Base-by-base conservation (phyloP, 331 rosid genomes). In the Acacia pycnantha region DNA sequence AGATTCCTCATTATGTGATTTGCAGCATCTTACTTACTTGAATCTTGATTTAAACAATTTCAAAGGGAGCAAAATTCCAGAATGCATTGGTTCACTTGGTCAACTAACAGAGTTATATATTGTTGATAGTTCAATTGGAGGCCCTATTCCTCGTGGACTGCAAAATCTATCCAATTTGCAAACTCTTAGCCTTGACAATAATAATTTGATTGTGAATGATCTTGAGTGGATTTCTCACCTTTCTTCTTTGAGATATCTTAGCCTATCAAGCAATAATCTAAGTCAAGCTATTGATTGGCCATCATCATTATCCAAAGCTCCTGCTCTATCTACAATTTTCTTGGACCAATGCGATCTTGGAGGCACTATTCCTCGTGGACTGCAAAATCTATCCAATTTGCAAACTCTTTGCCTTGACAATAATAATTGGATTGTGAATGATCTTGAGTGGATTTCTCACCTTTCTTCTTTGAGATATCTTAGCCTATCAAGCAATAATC, bases 401-500 rank as follows among this genome's bases (percentile, higher is more conserved):
- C 77, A 72, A 40, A 47, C 71, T 56, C 86, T 87, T 48, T 79
- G 84, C 46, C 85, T 5, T 76, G 62, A 65, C 10, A 24, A 1
- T 29, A 44, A 80, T 29, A 0, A 6, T 22, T 69, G 77, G 9
- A 40, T 47, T 6, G 40, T 73, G 6, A 48, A 68, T 46, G 67
- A 86, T 33, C 76, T 77, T 0, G 67, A 73, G 26, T 86, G 89
- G 83, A 27, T 83, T 62, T 46, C 85, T 24, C 81, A 68, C 61
- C 64, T 86, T 64, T 80, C 81, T 35, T 83, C 87, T 21, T 81
- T 86, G 80, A 83, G 74, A 50, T 72, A 19, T 71, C 74, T 86
- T 31, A 15, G 76, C 65, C 53, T 83, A 41, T 41, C 83, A 11
- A 0, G 19, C 29, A 53, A 73, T n/a, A 41, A 86, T 61, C 68